Evolutionary conservation across 805 yeast species (phyloP).

Genomic region (Saccharomycopsis fibuligera): DNA sequence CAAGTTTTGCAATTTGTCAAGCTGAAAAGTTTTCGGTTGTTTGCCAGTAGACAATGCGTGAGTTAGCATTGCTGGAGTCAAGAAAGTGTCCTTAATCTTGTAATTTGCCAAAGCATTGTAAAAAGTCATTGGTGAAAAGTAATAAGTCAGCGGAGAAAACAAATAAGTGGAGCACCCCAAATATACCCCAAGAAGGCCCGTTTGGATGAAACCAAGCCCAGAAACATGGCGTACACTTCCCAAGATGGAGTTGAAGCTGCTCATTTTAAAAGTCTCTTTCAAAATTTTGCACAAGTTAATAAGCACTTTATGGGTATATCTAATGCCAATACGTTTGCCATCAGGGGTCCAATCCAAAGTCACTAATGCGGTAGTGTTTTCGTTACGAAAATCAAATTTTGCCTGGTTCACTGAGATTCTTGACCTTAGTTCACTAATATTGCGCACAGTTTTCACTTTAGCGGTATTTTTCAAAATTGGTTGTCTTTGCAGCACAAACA

Average conservation of each 20-base stretch:
- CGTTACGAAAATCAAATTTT: constrained; percentile 33
- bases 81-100: constrained; percentile 78
- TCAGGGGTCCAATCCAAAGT: constrained; percentile 73
- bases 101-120: constrained; percentile 65
- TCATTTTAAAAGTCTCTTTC: constrained; percentile 86
- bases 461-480: constrained; percentile 63
- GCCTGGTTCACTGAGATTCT: constrained; percentile 21
- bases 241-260: constrained; percentile 62
- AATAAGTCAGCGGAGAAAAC: constrained; percentile 71
- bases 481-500: constrained; percentile 29
- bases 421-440: constrained; percentile 19
- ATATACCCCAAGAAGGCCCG: constrained; percentile 78
- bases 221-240: constrained; percentile 81
- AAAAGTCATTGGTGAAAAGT: constrained; percentile 65
- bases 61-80: constrained; percentile 76
- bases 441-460: constrained; percentile 39
- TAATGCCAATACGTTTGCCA: constrained; percentile 53
- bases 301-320: constrained; percentile 49
- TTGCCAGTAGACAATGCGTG: constrained; percentile 58
- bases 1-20: constrained; percentile 66
- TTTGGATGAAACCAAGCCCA: constrained; percentile 85
- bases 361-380: constrained; percentile 45
- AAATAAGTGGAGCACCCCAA: constrained; percentile 82
- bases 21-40: constrained; percentile 49
- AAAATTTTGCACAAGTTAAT: constrained; percentile 79